Conservation (phyloP, 2,329 filamentous ascomycete genomes). For the Botrytis elliptica region DNA sequence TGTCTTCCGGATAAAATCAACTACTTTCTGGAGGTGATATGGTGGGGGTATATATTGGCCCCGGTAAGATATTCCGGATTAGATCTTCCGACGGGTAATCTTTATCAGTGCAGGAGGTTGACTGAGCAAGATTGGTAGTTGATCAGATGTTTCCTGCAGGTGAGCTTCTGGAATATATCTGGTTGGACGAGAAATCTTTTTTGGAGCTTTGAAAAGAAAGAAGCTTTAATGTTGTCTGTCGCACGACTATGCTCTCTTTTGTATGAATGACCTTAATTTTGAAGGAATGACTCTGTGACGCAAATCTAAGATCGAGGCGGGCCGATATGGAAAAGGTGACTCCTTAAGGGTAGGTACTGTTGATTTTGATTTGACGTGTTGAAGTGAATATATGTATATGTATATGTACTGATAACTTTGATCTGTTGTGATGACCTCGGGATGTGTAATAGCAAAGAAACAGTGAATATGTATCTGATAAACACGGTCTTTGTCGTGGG, state of each 20-base stretch:
- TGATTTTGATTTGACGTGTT: not conserved
- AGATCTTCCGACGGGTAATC: slow-evolving; percentile 26
- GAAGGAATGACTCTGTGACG: not conserved
- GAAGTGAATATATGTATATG: not conserved
- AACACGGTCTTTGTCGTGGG: not conserved
- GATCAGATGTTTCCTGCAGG: slow-evolving; percentile 26
- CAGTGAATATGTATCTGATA: not conserved
- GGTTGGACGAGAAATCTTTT: slow-evolving; percentile 17
- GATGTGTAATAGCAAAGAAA: not conserved
- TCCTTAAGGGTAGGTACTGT: not conserved
- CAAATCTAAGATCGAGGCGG: slow-evolving; percentile 5
- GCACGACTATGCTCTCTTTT: not conserved
- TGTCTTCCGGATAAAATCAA: slow-evolving; percentile 21
- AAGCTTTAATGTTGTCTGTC: not conserved
- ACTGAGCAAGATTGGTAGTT: slow-evolving; percentile 24
- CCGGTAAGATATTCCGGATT: slow-evolving; percentile 25
- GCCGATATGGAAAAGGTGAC: slow-evolving; percentile 3
- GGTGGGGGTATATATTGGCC: slow-evolving; percentile 27
- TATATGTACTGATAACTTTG: not conserved
- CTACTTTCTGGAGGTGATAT: slow-evolving; percentile 16
- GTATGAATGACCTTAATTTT: slow-evolving; percentile 14
- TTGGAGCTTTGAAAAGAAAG: slow-evolving; percentile 12
- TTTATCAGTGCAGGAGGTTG: slow-evolving; percentile 6
- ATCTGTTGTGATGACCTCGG: not conserved
- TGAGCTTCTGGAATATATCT: slow-evolving; percentile 20